phyloP scores from a whole-genome alignment of 2,329 filamentous ascomycete species.

The Epichloe elymi region DNA sequence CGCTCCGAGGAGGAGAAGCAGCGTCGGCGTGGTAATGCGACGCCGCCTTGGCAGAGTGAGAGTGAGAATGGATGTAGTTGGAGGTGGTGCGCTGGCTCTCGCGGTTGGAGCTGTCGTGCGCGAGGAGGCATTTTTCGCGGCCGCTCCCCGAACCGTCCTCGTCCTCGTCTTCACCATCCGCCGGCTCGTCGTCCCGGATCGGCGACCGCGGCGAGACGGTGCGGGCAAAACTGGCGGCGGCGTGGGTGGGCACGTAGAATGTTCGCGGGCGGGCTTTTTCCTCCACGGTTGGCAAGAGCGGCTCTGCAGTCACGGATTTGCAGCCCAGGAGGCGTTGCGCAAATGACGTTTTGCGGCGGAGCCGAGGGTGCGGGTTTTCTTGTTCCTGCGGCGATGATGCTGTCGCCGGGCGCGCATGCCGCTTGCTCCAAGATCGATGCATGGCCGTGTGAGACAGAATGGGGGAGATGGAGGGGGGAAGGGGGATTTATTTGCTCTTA shows the following conservation, averaged over 20 bases:
- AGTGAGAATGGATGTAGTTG: no score
- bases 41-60: no score
- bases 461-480: background rate
- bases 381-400: background rate
- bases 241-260: constrained; percentile 17
- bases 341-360: constrained; percentile 5
- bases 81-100: no score
- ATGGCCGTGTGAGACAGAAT: background rate
- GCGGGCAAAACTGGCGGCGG: constrained; percentile 16
- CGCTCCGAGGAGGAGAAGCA: background rate
- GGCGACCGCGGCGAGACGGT: constrained; percentile 9
- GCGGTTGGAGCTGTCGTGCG: no score
- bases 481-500: background rate
- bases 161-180: background rate
- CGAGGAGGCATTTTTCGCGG: no score
- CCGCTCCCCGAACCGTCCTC: no score
- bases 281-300: background rate
- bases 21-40: no score
- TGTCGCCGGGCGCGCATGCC: background rate
- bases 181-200: background rate
- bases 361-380: background rate
- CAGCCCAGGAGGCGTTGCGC: constrained; percentile 2
- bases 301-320: background rate
- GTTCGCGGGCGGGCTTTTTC: background rate
- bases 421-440: constrained; percentile 1